A percentile compares a stretch with the other conserved stretches of the same genome.
These are phyloP conservation scores for Phlebiopsis flavidoalba DNA, from an alignment of 768 basidiomycete species.

Conservation along the genomic window DNA sequence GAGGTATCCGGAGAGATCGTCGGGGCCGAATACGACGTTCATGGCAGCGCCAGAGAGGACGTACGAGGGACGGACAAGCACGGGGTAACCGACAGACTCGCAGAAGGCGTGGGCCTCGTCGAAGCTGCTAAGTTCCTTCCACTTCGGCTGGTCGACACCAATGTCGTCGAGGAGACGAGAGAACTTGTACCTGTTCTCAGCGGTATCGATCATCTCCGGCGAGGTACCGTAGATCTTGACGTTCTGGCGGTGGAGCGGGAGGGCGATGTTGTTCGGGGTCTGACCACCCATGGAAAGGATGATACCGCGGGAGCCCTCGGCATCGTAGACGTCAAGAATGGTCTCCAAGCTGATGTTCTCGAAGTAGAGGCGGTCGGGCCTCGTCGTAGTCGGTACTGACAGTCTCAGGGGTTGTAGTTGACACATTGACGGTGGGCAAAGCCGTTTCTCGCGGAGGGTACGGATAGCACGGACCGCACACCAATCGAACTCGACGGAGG, in stretches of 20 bases:
- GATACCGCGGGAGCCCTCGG: conserved; percentile 82
- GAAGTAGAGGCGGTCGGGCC: conserved; percentile 93
- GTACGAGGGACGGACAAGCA: conserved; percentile 95
- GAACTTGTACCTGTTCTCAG: conserved; percentile 99
- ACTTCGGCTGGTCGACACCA: conserved; percentile 95
- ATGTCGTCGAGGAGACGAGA: conserved; percentile 96
- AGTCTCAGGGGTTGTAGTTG: conserved; percentile 99
- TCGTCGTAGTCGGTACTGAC: conserved; percentile 96
- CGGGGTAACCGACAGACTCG: conserved; percentile 89
- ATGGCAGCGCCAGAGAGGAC: conserved; percentile 99
- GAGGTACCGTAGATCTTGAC: conserved; percentile 99
- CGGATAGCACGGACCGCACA: conserved; percentile 97
- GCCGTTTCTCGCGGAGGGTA: conserved; percentile 90
- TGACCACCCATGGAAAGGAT: conserved; percentile 99
- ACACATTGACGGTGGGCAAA: conserved; percentile 91
- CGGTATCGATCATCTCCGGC: conserved; percentile 99
- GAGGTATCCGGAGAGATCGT: conserved; percentile 89
- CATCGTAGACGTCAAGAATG: conserved; percentile 94
- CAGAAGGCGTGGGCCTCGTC: conserved; percentile 88
- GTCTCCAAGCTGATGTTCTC: conserved; percentile 97
- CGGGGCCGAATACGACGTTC: conserved; percentile 95
- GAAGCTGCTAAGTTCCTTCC: conserved; percentile 95
- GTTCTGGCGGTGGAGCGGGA: conserved; percentile 93
- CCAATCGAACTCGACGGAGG: conserved; percentile 99
- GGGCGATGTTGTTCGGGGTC: conserved; percentile 97